Percentiles rank a stretch among this genome's conserved stretches.
These are phyloP conservation scores for Aeschynomene evenia DNA, from an alignment of 306 rosid species.

Conservation along the genomic window DNA sequence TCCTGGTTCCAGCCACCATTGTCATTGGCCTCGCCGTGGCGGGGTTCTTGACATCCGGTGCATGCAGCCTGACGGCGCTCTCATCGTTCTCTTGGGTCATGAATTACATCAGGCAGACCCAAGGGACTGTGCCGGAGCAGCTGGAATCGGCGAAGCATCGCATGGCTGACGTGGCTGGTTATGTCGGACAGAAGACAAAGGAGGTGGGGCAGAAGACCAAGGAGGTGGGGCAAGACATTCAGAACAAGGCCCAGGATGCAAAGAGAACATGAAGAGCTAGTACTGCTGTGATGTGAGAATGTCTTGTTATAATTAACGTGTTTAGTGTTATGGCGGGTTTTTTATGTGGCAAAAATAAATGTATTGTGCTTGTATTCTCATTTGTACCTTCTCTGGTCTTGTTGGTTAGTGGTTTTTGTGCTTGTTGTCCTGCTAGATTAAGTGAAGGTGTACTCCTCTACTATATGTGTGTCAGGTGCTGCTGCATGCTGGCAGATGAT, in stretches of 20 bases:
- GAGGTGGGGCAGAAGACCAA: conserved; percentile 46
- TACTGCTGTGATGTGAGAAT: too few relatives aligned
- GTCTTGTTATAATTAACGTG: too few relatives aligned
- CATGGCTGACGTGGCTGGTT: conserved; percentile 51
- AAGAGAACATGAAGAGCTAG: neutral
- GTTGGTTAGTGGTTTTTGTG: conserved; percentile 36
- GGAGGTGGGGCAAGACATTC: conserved; percentile 72
- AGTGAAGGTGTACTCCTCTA: neutral
- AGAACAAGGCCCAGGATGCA: conserved; percentile 66
- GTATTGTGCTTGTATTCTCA: neutral
- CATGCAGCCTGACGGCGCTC: conserved; percentile 65
- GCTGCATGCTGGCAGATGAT: neutral
- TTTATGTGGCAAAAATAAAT: neutral
- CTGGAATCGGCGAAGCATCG: conserved; percentile 49
- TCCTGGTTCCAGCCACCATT: conserved; percentile 76
- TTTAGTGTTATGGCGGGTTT: neutral
- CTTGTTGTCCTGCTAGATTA: neutral
- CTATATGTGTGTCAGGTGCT: neutral
- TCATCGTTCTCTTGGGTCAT: conserved; percentile 70
- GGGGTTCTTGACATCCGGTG: conserved; percentile 67
- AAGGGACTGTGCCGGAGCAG: conserved; percentile 49
- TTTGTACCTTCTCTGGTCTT: conserved; percentile 17
- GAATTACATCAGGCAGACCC: conserved; percentile 45
- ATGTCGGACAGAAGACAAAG: conserved; percentile 80
- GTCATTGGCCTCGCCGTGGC: conserved; percentile 58